Evolutionary conservation across 2,329 filamentous ascomycete genomes (phyloP).

Genomic region (Rutstroemia sp.): DNA sequence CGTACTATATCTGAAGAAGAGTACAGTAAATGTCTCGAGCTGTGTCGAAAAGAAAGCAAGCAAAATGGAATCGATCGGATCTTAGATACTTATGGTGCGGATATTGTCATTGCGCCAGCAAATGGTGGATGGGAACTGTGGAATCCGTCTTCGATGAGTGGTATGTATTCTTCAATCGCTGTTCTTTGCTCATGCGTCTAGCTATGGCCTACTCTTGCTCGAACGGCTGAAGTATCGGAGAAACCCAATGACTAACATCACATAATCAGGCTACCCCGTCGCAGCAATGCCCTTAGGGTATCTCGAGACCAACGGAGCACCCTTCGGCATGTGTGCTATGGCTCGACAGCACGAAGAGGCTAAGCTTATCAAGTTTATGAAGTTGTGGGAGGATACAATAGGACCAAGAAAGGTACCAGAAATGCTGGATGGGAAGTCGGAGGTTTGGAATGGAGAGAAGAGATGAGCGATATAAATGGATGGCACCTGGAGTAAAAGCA

Average conservation of each 20-base stretch:
- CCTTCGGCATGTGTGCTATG: background rate
- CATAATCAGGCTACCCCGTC: background rate
- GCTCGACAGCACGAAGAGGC: background rate
- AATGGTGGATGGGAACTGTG: background rate
- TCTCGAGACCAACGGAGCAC: constrained; percentile 3
- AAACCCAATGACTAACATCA: background rate
- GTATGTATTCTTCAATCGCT: background rate
- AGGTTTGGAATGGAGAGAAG: background rate
- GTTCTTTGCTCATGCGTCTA: background rate
- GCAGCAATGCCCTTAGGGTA: constrained; percentile 1
- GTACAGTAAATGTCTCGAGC: background rate
- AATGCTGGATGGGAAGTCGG: background rate
- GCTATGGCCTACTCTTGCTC: no score
- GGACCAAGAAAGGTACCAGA: background rate
- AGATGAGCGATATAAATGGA: background rate
- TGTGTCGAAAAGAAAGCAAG: background rate
- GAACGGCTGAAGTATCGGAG: no score
- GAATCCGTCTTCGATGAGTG: background rate
- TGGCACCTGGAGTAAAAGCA: background rate
- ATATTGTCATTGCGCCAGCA: constrained; percentile 5
- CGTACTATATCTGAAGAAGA: background rate
- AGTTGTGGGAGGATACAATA: constrained; percentile 3
- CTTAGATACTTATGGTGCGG: background rate
- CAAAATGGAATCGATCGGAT: background rate
- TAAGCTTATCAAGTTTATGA: background rate